Evolutionary conservation across 768 basidiomycete species (phyloP).

Genomic region (Podaxis pistillaris): DNA sequence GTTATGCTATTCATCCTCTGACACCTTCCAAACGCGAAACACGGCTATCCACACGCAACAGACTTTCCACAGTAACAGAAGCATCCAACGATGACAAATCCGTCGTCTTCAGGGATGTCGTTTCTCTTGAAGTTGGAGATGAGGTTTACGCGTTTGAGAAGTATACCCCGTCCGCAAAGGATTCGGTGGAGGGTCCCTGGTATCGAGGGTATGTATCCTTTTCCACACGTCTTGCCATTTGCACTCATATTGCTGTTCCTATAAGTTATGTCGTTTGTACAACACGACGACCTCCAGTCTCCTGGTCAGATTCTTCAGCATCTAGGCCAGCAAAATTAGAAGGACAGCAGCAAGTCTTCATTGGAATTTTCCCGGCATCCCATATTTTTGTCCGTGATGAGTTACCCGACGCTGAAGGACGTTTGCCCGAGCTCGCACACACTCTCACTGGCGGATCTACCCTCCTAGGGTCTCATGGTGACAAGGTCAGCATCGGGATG

Average conservation of each 20-base stretch:
- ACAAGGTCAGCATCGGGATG: constrained; percentile 46
- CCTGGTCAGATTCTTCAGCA: constrained; percentile 51
- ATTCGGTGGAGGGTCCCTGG: constrained; percentile 76
- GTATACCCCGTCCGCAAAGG: constrained; percentile 71
- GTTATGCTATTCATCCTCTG: constrained; percentile 86
- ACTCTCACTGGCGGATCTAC: constrained; percentile 42
- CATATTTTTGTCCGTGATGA: constrained; percentile 87
- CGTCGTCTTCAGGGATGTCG: constrained; percentile 65
- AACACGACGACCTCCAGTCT: constrained; percentile 67
- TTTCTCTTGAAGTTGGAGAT: constrained; percentile 90
- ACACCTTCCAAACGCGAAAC: constrained; percentile 74
- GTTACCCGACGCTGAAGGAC: constrained; percentile 83
- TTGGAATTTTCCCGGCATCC: constrained; percentile 91
- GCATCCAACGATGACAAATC: constrained; percentile 61
- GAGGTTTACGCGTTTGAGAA: constrained; percentile 97
- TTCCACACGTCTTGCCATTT: constrained; percentile 7
- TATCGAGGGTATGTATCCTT: constrained; percentile 80
- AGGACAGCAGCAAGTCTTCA: constrained; percentile 84
- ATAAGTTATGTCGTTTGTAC: constrained; percentile 84
- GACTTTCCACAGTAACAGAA: constrained; percentile 62
- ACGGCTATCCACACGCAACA: constrained; percentile 53
- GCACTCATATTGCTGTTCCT: constrained; percentile 7
- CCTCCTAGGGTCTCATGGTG: constrained; percentile 31
- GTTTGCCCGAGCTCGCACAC: constrained; percentile 72
- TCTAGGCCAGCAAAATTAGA: constrained; percentile 58